A percentile compares a stretch with the other conserved stretches of the same genome.
Evolutionary conservation across 2,329 filamentous ascomycete species (phyloP).

Genomic region (Dactylonectria estremocensis): DNA sequence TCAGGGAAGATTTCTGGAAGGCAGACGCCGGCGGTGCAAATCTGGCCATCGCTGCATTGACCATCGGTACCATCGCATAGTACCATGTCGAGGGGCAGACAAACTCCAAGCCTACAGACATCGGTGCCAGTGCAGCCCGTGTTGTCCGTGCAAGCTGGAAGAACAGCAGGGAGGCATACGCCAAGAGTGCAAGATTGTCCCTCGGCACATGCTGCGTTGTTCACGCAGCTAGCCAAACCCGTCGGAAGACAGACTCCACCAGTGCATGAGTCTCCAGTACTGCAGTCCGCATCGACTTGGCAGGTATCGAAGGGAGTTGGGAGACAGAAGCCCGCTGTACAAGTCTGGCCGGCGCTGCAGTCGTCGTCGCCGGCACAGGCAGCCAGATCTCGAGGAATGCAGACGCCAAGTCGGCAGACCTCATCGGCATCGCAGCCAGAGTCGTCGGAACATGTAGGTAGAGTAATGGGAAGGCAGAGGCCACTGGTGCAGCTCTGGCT

Average conservation of each 20-base stretch:
- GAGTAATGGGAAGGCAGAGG: slow-evolving; percentile 9
- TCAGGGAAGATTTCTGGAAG: slow-evolving; percentile 24
- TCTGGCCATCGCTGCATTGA: neutral
- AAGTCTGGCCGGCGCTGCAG: slow-evolving; percentile 9
- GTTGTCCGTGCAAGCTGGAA: slow-evolving; percentile 9
- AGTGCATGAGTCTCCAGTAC: neutral
- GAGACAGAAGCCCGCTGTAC: slow-evolving; percentile 12
- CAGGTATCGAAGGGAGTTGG: neutral
- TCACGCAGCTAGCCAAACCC: slow-evolving; percentile 1
- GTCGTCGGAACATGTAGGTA: slow-evolving; percentile 7
- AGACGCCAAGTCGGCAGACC: slow-evolving; percentile 15
- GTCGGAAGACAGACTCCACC: neutral
- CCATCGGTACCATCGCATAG: too few relatives aligned
- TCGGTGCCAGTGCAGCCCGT: neutral
- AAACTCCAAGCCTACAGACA: slow-evolving; percentile 19
- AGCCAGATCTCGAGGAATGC: slow-evolving; percentile 10
- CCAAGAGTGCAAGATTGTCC: slow-evolving; percentile 13
- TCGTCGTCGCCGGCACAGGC: neutral
- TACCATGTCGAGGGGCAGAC: neutral
- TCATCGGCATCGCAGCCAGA: neutral
- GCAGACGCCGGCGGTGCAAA: slow-evolving; percentile 11
- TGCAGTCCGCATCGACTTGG: neutral
- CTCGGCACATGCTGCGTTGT: neutral
- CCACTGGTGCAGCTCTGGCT: slow-evolving; percentile 11
- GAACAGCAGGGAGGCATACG: slow-evolving; percentile 10